Evolutionary conservation across 768 basidiomycete species (phyloP).

Genomic region (Mycena olivaceomarginata): DNA sequence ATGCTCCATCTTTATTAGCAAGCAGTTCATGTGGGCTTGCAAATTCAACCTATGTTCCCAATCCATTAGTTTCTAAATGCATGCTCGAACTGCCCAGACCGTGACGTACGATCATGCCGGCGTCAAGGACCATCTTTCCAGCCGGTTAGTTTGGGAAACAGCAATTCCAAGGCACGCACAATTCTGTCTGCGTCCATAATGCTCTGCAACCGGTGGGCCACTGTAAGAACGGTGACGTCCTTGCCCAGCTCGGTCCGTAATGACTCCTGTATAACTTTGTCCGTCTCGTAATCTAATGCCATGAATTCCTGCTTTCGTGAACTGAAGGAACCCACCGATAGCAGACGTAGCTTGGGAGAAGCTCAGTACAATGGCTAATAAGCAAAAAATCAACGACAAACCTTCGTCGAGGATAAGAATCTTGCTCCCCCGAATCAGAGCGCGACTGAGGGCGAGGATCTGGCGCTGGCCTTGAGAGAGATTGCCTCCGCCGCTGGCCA

Average conservation of each 20-base stretch:
- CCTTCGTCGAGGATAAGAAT: conserved; percentile 38
- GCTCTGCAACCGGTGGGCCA: conserved; percentile 45
- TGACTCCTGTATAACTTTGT: conserved; percentile 62
- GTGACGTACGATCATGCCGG: conserved; percentile 21
- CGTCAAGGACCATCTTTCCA: conserved; percentile 24
- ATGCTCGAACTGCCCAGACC: not conserved
- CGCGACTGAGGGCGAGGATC: conserved; percentile 47
- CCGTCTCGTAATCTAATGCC: conserved; percentile 61
- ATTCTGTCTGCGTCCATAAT: conserved; percentile 51
- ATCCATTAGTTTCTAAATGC: not conserved
- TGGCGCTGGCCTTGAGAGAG: conserved; percentile 29
- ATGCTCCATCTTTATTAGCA: not conserved
- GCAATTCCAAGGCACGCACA: conserved; percentile 25
- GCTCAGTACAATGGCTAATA: not conserved
- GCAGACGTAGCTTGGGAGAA: conserved; percentile 32
- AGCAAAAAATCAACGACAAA: conserved; percentile 35
- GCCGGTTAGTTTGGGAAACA: not conserved
- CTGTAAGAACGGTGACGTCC: conserved; percentile 58
- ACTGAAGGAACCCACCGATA: conserved; percentile 7
- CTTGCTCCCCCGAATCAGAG: conserved; percentile 43
- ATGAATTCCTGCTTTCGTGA: not conserved
- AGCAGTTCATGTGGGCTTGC: conserved; percentile 26
- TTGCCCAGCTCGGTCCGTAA: conserved; percentile 59
- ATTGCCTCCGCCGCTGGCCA: conserved; percentile 31
- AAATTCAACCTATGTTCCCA: conserved; percentile 23